Evolutionary conservation across 2,329 filamentous ascomycete species (phyloP).

Genomic region (Phialocephala sp.): DNA sequence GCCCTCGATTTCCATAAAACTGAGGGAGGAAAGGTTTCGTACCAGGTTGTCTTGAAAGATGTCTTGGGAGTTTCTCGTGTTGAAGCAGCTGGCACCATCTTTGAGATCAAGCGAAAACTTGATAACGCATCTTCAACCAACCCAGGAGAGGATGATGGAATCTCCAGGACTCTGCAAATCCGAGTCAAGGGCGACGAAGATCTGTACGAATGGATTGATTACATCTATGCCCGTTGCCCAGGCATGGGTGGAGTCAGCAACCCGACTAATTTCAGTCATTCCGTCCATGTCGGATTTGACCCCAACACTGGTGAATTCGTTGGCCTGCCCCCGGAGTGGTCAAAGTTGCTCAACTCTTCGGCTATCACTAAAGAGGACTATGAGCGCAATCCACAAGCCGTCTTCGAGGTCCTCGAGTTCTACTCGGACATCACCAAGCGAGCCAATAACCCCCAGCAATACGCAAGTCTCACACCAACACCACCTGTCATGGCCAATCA

Average conservation of each 20-base stretch:
- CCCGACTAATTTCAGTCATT: slow-evolving; percentile 96
- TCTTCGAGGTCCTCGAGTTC: slow-evolving; percentile 82
- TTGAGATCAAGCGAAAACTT: slow-evolving; percentile 84
- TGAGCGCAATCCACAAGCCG: slow-evolving; percentile 90
- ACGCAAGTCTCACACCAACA: slow-evolving; percentile 70
- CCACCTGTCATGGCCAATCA: slow-evolving; percentile 60
- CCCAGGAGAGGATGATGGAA: slow-evolving; percentile 74
- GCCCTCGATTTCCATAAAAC: slow-evolving; percentile 94
- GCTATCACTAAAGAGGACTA: slow-evolving; percentile 99
- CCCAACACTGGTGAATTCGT: slow-evolving; percentile 94
- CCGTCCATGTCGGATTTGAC: slow-evolving; percentile 97
- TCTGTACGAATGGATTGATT: slow-evolving; percentile 98
- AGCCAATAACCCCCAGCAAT: slow-evolving; percentile 72
- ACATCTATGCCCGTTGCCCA: slow-evolving; percentile 94
- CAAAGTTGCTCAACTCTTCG: slow-evolving; percentile 92
- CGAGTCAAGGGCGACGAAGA: slow-evolving; percentile 96
- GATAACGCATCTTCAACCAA: slow-evolving; percentile 69
- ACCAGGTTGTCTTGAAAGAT: slow-evolving; percentile 83
- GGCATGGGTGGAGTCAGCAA: slow-evolving; percentile 99
- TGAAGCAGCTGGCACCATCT: slow-evolving; percentile 88
- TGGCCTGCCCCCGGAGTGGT: slow-evolving; percentile 94
- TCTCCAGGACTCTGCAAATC: slow-evolving; percentile 84
- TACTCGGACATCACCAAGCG: slow-evolving; percentile 84
- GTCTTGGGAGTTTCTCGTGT: slow-evolving; percentile 90
- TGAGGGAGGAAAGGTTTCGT: slow-evolving; percentile 85